These are phyloP conservation scores for Pholiota microspora DNA, from an alignment of 768 basidiomycete genomes.

Conservation along the genomic window DNA sequence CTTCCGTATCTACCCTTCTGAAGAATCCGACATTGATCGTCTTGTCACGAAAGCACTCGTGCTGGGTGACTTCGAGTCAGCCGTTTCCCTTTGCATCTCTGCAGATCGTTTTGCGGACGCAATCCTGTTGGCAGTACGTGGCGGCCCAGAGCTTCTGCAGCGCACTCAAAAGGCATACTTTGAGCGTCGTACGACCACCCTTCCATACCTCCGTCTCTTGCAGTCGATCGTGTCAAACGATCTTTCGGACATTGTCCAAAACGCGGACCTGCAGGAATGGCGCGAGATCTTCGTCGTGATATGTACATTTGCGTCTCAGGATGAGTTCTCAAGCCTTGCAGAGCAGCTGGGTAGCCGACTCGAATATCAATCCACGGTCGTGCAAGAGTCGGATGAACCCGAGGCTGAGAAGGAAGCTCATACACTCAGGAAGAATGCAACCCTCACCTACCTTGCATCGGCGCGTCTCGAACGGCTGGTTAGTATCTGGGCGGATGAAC, in stretches of 20 bases:
- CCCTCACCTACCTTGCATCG: slow-evolving; percentile 90
- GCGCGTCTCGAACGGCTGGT: slow-evolving; percentile 84
- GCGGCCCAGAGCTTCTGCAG: slow-evolving; percentile 82
- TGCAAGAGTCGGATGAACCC: slow-evolving; percentile 46
- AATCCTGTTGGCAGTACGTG: slow-evolving; percentile 88
- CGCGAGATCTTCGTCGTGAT: slow-evolving; percentile 94
- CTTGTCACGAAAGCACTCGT: slow-evolving; percentile 92
- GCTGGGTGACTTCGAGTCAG: slow-evolving; percentile 91
- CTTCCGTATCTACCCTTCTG: slow-evolving; percentile 87
- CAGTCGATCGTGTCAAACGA: slow-evolving; percentile 93
- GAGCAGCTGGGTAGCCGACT: slow-evolving; percentile 91
- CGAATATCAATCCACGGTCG: slow-evolving; percentile 76
- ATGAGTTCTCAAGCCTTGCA: slow-evolving; percentile 84
- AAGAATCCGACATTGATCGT: slow-evolving; percentile 84
- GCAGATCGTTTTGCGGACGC: slow-evolving; percentile 93
- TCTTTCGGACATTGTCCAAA: slow-evolving; percentile 91
- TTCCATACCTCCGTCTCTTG: slow-evolving; percentile 91
- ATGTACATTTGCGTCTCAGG: slow-evolving; percentile 86
- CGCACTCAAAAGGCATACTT: slow-evolving; percentile 95
- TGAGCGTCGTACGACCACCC: slow-evolving; percentile 66
- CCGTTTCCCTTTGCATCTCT: slow-evolving; percentile 88
- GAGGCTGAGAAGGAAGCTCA: slow-evolving; percentile 40
- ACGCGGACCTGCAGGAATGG: slow-evolving; percentile 94
- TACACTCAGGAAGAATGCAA: slow-evolving; percentile 81
- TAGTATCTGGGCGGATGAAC: slow-evolving; percentile 89